Conservation (phyloP, 495 filamentous ascomycete species). For the Lasiosphaeria hispida region DNA sequence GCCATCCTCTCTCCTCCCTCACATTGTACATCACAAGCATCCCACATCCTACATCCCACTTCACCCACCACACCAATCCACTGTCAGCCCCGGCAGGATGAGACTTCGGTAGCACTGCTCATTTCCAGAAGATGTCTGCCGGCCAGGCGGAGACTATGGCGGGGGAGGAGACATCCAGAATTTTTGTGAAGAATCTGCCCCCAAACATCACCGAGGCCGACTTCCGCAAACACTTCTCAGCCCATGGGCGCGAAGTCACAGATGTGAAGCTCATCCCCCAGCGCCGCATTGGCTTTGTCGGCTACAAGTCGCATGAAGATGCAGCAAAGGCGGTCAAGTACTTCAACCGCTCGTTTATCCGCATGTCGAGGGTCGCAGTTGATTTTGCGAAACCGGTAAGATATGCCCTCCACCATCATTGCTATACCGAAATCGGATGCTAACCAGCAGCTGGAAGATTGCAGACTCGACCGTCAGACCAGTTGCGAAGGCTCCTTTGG, state of each 20-base stretch:
- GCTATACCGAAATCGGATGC: constrained; percentile 12
- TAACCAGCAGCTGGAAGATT: constrained; percentile 27
- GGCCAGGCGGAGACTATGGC: constrained; percentile 19
- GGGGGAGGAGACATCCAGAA: constrained; percentile 69
- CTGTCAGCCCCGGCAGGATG: constrained; percentile 17
- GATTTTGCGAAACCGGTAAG: constrained; percentile 83
- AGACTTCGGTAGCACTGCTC: constrained; percentile 20
- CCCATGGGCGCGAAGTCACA: constrained; percentile 68
- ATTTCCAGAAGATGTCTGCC: constrained; percentile 17
- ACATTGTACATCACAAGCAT: background rate
- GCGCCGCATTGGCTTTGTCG: constrained; percentile 92
- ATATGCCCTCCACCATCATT: background rate
- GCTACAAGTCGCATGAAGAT: constrained; percentile 79
- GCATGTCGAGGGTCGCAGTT: constrained; percentile 92
- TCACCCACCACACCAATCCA: background rate
- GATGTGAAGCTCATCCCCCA: constrained; percentile 87
- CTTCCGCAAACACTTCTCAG: constrained; percentile 81
- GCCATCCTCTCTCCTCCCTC: background rate
- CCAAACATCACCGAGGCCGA: constrained; percentile 71
- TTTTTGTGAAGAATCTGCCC: constrained; percentile 87
- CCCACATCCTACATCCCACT: background rate
- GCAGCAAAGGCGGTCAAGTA: constrained; percentile 82
- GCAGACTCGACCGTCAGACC: constrained; percentile 22
- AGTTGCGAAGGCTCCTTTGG: constrained; percentile 13
- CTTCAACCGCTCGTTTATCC: constrained; percentile 91